phyloP scores from a whole-genome alignment of 2,329 filamentous ascomycete species.

The Aspergillus proliferans region DNA sequence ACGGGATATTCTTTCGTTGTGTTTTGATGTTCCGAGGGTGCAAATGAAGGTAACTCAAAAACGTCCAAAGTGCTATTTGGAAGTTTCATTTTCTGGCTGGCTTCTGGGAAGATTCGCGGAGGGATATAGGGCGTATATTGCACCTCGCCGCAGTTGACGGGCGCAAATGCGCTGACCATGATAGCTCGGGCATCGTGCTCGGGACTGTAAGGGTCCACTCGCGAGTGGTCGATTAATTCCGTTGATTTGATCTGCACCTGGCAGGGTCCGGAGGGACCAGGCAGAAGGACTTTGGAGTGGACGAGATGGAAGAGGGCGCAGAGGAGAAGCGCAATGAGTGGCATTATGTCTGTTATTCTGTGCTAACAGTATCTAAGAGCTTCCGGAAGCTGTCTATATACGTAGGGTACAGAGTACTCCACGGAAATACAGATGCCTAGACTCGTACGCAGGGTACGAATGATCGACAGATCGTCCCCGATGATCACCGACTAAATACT shows the following conservation, averaged over 20 bases:
- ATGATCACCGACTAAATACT: too few relatives aligned
- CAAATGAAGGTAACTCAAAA: neutral
- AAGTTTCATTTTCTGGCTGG: neutral
- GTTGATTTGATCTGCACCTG: neutral
- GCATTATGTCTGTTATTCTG: too few relatives aligned
- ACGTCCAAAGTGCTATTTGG: neutral
- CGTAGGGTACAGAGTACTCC: too few relatives aligned
- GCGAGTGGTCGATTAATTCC: neutral
- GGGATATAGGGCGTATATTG: neutral
- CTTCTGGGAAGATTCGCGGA: neutral
- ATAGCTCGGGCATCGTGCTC: neutral
- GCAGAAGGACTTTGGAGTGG: neutral
- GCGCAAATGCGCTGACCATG: neutral
- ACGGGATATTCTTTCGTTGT: neutral
- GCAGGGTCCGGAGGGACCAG: neutral
- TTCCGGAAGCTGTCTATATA: too few relatives aligned
- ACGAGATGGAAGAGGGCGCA: neutral
- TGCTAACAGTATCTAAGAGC: too few relatives aligned
- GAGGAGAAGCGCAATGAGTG: neutral
- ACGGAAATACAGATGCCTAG: too few relatives aligned
- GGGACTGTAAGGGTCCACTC: neutral
- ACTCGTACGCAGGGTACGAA: too few relatives aligned
- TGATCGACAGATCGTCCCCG: too few relatives aligned
- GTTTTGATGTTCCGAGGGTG: too few relatives aligned
- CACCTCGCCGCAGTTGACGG: neutral